A percentile compares a stretch with the other conserved stretches of the same genome.
phyloP scores from a whole-genome alignment of 2,329 filamentous ascomycete species.

The Pseudogymnoascus sp. region DNA sequence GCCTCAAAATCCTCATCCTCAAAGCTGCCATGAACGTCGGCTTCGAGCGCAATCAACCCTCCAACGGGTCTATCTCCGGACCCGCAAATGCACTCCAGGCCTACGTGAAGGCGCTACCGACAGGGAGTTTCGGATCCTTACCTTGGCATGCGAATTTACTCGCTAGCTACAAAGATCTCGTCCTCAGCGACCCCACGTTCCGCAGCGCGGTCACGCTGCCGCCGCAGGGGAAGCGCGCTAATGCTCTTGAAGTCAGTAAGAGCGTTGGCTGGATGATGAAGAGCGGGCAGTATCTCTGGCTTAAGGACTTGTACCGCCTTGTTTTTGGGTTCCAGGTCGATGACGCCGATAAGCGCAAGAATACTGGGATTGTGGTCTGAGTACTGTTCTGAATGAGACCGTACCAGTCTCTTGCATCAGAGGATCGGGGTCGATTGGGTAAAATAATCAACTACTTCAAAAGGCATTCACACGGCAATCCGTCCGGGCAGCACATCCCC shows the following conservation, averaged over 20 bases:
- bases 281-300: slow-evolving; percentile 66
- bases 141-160: slow-evolving; percentile 64
- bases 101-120: slow-evolving; percentile 68
- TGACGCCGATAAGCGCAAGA: slow-evolving; percentile 62
- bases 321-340: slow-evolving; percentile 81
- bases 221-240: slow-evolving; percentile 48
- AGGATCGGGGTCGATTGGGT: neutral
- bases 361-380: slow-evolving; percentile 51
- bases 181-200: slow-evolving; percentile 65
- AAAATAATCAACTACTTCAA: neutral
- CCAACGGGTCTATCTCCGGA: slow-evolving; percentile 27
- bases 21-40: slow-evolving; percentile 82
- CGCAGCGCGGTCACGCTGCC: slow-evolving; percentile 47
- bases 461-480: neutral
- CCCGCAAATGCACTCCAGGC: slow-evolving; percentile 50
- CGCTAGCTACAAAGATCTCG: slow-evolving; percentile 71
- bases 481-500: neutral
- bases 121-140: slow-evolving; percentile 68
- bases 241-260: slow-evolving; percentile 68
- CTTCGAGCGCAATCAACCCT: slow-evolving; percentile 52
- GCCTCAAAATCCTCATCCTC: slow-evolving; percentile 70
- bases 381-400: neutral
- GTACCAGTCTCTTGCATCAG: neutral
- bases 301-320: slow-evolving; percentile 72
- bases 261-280: slow-evolving; percentile 69